Evolutionary conservation across 2,329 filamentous ascomycete genomes (phyloP), one percentile per base, ranked within the genome.

Genomic region (Neurospora sp.): DNA sequence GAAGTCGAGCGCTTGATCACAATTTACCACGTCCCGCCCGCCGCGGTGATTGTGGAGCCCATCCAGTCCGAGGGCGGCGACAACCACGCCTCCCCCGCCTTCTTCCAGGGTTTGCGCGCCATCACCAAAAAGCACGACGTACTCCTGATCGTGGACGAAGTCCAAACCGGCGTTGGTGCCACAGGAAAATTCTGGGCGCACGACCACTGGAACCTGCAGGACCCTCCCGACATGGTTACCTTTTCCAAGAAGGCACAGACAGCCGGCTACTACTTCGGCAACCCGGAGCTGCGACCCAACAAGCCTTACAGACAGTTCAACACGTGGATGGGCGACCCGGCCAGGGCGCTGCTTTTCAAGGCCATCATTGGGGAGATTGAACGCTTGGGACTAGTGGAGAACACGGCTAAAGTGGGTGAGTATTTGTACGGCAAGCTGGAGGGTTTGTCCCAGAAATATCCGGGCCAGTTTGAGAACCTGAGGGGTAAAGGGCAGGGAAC

Each of bases 131-230:
- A 89, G 80, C 88, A 93, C 82, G 86, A 89, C 75, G 87, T 97
- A 38, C 88, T 96, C 70, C 84, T 97, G 80, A 97, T 97, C 78
- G 93, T 96, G 73, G 93, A 97, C 79, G 93, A 97, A 82, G 93
- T 97, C 11, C 93, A 97, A 83, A 97, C 93, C 7, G 94, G 93
- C 79, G 90, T 97, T 36, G 94, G 94, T 76, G 93, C 94, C 46
- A 97, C 93, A 0, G 93, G 93, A 76, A 93, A 92, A 80, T 97
- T 97, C 89, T 97, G 93, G 93, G 93, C 94, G 9, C 94, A 97
- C 84, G 93, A 97, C 77, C 94, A 97, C 89, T 97, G 93, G 93
- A 86, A 91, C 80, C 86, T 97, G 62, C 78, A 85, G 67, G 83
- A 89, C 42, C 92, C 93, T 9, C 93, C 93, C 0, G 93, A 97